Percentiles rank a stretch among this genome's conserved stretches.
Conservation (phyloP, 2,329 filamentous ascomycete species). For the Verticillium nubilum region DNA sequence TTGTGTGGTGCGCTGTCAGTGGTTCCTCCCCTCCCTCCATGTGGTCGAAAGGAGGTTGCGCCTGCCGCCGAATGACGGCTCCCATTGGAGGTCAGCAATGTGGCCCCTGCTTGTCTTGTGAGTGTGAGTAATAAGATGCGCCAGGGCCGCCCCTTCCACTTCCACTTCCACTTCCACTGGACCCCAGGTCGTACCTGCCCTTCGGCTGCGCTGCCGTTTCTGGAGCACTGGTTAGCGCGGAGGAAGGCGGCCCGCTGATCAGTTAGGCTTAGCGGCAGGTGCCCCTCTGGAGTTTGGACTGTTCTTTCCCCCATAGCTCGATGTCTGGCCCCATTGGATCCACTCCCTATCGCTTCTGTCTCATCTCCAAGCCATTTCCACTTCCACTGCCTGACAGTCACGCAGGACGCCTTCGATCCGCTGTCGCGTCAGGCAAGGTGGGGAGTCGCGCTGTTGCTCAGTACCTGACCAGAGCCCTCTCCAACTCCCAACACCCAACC, state of each 20-base stretch:
- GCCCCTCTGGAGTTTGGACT: not conserved
- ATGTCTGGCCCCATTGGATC: not conserved
- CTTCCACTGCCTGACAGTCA: not conserved
- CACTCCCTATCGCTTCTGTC: not conserved
- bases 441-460: no score
- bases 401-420: not conserved
- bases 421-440: not conserved
- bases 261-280: slow-evolving; percentile 8
- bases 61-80: not conserved
- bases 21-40: not conserved
- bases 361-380: not conserved
- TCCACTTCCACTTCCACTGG: not conserved
- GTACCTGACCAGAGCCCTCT: no score
- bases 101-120: not conserved
- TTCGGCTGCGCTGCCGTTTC: slow-evolving; percentile 5
- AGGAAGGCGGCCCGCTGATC: slow-evolving; percentile 14
- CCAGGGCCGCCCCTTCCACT: not conserved
- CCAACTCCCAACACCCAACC: no score
- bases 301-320: not conserved
- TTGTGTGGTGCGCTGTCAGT: not conserved
- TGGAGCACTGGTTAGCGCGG: slow-evolving; percentile 7
- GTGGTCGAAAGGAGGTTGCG: not conserved
- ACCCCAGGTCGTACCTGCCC: not conserved
- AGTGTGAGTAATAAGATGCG: not conserved
- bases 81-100: not conserved